Base-by-base conservation (phyloP, 2,329 filamentous ascomycete genomes). In the Stachybotrys chlorohalonatus region DNA sequence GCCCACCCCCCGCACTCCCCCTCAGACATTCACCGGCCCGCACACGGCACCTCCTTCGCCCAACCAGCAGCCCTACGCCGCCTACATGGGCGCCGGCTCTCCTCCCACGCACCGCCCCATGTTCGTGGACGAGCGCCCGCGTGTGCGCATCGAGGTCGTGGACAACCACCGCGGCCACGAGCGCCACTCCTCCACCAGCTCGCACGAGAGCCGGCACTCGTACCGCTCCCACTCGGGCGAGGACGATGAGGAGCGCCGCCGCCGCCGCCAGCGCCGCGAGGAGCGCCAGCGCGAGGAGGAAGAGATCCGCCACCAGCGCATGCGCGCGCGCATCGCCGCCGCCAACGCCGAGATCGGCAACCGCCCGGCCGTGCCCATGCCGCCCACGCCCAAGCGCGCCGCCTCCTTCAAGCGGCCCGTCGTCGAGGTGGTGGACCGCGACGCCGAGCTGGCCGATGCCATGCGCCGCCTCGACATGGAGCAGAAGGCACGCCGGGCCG, bases 1-100 rank as follows among this genome's bases (percentile, higher is more conserved):
- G 3, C 71, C 75, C 11, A 73, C 72, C 8, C 72, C 76, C 42
- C 70, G 73, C 54, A 76, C 75, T 31, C 74, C 77, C 31, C 75
- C 77, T n/a, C 74, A 71, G 57, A 62, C 65, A 39, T 74, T 69
- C 61, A 59, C 57, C 53, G 65, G 67, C 16, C 69, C 75, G 6
- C 70, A 70, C 60, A 76, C 73, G 45, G 67, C 68, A 17, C 73
- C 74, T 11, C 58, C 73, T 3, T 76, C 73, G 51, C 71, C 73
- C 50, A 62, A 62, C 24, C 53, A 54, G 47, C 47, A 53, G 47
- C 52, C 57, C 54, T 50, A 60, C 36, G 57, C 63, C 50, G 56
- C 63, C n/a, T 64, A 65, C 56, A 52, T 63, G n/a, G 32, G 63
- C 50, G 61, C 65, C 39, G 54, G 62, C 32, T 63, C 64, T 2